phyloP scores from a whole-genome alignment of 805 yeast genomes.

The Millerozyma acaciae region DNA sequence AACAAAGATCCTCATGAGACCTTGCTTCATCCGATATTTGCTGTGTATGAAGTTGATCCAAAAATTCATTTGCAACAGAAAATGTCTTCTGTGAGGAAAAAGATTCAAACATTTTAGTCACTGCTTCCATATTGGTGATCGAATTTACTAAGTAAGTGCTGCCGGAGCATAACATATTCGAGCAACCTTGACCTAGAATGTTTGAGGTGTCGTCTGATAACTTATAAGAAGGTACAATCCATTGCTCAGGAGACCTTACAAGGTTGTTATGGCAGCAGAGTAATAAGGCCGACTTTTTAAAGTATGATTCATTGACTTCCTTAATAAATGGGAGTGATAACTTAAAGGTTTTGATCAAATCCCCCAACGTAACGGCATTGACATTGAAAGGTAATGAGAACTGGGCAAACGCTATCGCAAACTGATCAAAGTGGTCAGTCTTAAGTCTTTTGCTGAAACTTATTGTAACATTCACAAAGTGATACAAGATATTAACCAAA shows the following conservation, averaged over 20 bases:
- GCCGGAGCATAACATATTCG: slow-evolving; percentile 23
- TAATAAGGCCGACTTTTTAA: slow-evolving; percentile 26
- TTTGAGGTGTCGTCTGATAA: slow-evolving; percentile 15
- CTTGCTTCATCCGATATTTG: slow-evolving; percentile 11
- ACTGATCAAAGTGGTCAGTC: slow-evolving; percentile 5
- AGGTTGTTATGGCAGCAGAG: slow-evolving; percentile 23
- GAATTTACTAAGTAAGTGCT: slow-evolving; percentile 25
- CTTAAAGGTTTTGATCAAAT: slow-evolving; percentile 12
- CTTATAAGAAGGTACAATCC: slow-evolving; percentile 21
- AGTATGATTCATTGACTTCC: slow-evolving; percentile 16
- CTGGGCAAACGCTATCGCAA: slow-evolving; percentile 23
- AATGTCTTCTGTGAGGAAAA: slow-evolving; percentile 14
- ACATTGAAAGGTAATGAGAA: slow-evolving; percentile 12
- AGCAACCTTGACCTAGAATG: slow-evolving; percentile 14
- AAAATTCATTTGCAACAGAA: slow-evolving; percentile 16
- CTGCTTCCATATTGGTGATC: slow-evolving; percentile 9
- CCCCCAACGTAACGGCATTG: slow-evolving; percentile 12
- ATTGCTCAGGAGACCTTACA: slow-evolving; percentile 18
- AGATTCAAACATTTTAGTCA: slow-evolving; percentile 2
- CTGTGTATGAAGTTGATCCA: slow-evolving; percentile 14
- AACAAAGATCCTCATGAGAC: slow-evolving; percentile 22
- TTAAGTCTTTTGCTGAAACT: slow-evolving; percentile 9
- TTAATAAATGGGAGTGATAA: slow-evolving; percentile 10
- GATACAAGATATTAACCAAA: slow-evolving; percentile 20
- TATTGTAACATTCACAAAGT: slow-evolving; percentile 20